phyloP scores from a whole-genome alignment of 768 basidiomycete genomes.

The Stropharia rugosoannulata region DNA sequence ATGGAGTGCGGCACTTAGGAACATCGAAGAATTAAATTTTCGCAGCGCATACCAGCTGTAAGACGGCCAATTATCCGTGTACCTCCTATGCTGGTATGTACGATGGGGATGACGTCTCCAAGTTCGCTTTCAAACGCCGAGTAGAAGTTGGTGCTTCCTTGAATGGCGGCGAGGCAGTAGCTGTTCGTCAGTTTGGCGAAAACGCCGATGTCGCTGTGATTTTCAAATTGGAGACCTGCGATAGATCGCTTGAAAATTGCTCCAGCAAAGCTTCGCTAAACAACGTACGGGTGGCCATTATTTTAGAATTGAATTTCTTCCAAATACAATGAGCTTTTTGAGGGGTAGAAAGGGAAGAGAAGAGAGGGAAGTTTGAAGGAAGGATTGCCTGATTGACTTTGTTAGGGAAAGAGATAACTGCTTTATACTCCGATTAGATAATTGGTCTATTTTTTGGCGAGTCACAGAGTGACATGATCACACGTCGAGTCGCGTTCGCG shows the following conservation, averaged over 20 bases:
- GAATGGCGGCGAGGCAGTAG: slow-evolving; percentile 93
- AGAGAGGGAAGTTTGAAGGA: slow-evolving; percentile 2
- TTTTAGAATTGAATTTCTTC: slow-evolving; percentile 11
- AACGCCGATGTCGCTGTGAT: slow-evolving; percentile 93
- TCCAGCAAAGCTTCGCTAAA: neutral
- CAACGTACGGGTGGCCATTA: slow-evolving; percentile 50
- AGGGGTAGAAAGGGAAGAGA: slow-evolving; percentile 4
- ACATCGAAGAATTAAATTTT: neutral
- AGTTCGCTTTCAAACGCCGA: slow-evolving; percentile 92
- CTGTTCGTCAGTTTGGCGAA: slow-evolving; percentile 98
- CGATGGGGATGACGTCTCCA: slow-evolving; percentile 90
- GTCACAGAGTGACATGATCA: slow-evolving; percentile 27
- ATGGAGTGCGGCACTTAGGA: neutral
- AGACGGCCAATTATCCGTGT: slow-evolving; percentile 92
- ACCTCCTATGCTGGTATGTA: slow-evolving; percentile 93
- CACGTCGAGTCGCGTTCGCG: slow-evolving; percentile 10
- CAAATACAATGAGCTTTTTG: neutral
- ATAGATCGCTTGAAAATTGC: neutral
- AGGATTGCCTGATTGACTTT: slow-evolving; percentile 9
- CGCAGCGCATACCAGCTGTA: slow-evolving; percentile 67
- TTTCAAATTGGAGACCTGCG: slow-evolving; percentile 91
- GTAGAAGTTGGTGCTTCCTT: slow-evolving; percentile 97
- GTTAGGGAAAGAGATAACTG: slow-evolving; percentile 10
- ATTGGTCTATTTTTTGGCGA: slow-evolving; percentile 16
- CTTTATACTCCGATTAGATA: slow-evolving; percentile 24